Conservation (phyloP, 306 rosid genomes). For the Begonia masoniana region DNA sequence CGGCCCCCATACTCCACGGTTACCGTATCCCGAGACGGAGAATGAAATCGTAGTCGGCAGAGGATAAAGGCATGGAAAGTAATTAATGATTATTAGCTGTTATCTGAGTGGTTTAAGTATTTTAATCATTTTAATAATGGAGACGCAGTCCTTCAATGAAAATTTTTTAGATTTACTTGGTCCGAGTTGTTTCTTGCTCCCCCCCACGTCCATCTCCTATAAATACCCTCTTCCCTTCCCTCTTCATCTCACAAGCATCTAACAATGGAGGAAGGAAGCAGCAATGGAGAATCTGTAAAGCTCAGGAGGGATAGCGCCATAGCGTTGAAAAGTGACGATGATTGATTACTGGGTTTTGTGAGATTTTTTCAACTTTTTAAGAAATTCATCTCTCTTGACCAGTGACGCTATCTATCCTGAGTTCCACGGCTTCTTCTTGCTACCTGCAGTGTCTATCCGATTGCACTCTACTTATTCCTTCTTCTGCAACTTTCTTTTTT, state of each 20-base stretch:
- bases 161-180: too few relatives aligned
- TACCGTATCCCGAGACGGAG: constrained; percentile 3
- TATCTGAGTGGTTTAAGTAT: too few relatives aligned
- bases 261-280: neutral
- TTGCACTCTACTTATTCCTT: neutral
- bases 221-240: constrained; percentile 2
- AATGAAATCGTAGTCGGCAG: constrained; percentile 14
- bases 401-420: constrained; percentile 19
- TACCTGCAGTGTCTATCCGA: neutral
- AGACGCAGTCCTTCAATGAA: too few relatives aligned
- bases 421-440: constrained; percentile 17
- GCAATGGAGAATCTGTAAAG: constrained; percentile 10
- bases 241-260: neutral
- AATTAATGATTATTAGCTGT: neutral
- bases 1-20: neutral
- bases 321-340: neutral
- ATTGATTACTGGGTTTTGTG: neutral
- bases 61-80: neutral
- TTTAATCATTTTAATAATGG: too few relatives aligned
- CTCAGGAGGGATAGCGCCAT: constrained; percentile 22
- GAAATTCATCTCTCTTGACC: neutral
- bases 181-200: neutral
- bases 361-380: too few relatives aligned
- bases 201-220: neutral
- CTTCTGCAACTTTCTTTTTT: neutral